phyloP scores from a whole-genome alignment of 805 yeast species.

The Yarrowia keelungensis region DNA sequence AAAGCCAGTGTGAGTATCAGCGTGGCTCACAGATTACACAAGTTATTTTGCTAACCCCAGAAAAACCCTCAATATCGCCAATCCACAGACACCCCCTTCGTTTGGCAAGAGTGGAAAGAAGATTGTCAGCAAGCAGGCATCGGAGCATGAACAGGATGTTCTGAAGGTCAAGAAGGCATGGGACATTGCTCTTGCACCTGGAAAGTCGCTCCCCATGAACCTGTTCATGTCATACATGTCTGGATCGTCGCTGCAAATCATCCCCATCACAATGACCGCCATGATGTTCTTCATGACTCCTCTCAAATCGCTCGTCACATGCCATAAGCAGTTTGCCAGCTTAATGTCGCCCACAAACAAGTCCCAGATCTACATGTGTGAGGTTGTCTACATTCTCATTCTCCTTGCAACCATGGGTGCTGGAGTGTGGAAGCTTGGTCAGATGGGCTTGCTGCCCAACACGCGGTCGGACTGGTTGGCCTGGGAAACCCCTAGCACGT shows the following conservation, averaged over 20 bases:
- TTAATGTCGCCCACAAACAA: slow-evolving; percentile 46
- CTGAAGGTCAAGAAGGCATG: slow-evolving; percentile 68
- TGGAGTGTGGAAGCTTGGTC: slow-evolving; percentile 83
- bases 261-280: slow-evolving; percentile 87
- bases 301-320: slow-evolving; percentile 68
- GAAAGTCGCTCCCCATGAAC: slow-evolving; percentile 89
- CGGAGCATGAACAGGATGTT: slow-evolving; percentile 42
- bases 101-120: slow-evolving; percentile 37
- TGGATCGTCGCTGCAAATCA: slow-evolving; percentile 86
- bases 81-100: slow-evolving; percentile 22
- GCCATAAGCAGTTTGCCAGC: slow-evolving; percentile 61
- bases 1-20: slow-evolving; percentile 20
- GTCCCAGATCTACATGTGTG: slow-evolving; percentile 51
- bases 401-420: slow-evolving; percentile 66
- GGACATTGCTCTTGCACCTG: slow-evolving; percentile 84
- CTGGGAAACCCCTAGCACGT: slow-evolving; percentile 61
- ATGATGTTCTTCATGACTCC: slow-evolving; percentile 79
- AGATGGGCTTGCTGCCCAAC: slow-evolving; percentile 91
- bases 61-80: slow-evolving; percentile 20
- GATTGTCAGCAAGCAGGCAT: slow-evolving; percentile 35
- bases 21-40: neutral
- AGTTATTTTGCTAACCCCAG: slow-evolving; percentile 2
- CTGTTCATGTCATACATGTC: slow-evolving; percentile 90
- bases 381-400: slow-evolving; percentile 57
- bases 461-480: slow-evolving; percentile 89